Percentiles rank a stretch among this genome's conserved stretches.
Conservation (phyloP, 768 basidiomycete genomes). For the Cystofilobasidium macerans region DNA sequence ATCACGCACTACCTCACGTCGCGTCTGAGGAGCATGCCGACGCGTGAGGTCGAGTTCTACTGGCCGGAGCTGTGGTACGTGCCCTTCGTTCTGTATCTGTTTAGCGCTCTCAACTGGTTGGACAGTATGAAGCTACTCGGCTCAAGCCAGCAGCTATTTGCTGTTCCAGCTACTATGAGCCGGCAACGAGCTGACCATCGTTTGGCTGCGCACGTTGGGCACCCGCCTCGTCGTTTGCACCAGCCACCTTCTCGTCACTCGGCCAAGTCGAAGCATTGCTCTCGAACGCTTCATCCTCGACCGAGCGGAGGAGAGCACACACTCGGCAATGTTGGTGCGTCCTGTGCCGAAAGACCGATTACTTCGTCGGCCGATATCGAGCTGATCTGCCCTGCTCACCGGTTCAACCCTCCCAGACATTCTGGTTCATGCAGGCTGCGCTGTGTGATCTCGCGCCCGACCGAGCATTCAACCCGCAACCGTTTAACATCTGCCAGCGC, state of each 20-base stretch:
- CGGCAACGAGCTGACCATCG: too few relatives aligned
- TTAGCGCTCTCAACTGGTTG: too few relatives aligned
- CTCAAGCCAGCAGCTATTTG: too few relatives aligned
- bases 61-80: constrained; percentile 44
- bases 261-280: constrained; percentile 80
- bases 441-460: constrained; percentile 62
- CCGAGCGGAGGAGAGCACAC: constrained; percentile 76
- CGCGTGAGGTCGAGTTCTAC: constrained; percentile 54
- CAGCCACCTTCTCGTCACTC: constrained; percentile 88
- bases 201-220: too few relatives aligned
- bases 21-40: constrained; percentile 57
- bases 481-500: constrained; percentile 84
- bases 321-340: constrained; percentile 86
- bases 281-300: constrained; percentile 89
- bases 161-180: too few relatives aligned
- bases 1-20: constrained; percentile 81
- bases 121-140: too few relatives aligned
- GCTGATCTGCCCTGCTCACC: constrained; percentile 12
- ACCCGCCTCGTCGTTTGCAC: too few relatives aligned
- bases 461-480: constrained; percentile 52
- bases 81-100: too few relatives aligned
- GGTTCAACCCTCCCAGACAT: constrained; percentile 48
- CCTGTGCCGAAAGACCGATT: not conserved
- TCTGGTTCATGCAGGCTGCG: constrained; percentile 98
- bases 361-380: too few relatives aligned